Conservation (phyloP, 768 basidiomycete genomes). For the Sarcodon aspratus region DNA sequence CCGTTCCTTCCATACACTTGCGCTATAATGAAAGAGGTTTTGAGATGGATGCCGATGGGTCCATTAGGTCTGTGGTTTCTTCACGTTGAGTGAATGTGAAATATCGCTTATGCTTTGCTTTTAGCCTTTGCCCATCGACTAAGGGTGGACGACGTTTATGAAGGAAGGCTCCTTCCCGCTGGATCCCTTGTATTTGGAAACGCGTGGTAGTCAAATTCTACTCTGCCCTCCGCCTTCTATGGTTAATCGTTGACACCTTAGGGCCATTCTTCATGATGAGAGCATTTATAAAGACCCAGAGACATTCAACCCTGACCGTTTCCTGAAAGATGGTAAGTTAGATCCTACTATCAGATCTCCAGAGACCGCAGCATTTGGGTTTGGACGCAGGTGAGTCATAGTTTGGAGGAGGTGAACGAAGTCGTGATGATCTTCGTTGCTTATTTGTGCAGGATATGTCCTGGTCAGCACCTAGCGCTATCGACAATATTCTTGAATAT, state of each 20-base stretch:
- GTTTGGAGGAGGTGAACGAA: background rate
- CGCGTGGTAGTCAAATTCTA: conserved; percentile 8
- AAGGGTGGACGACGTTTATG: conserved; percentile 55
- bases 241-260: background rate
- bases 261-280: conserved; percentile 2
- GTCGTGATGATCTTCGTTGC: background rate
- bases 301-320: conserved; percentile 2
- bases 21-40: conserved; percentile 12
- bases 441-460: conserved; percentile 6
- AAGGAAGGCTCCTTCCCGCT: conserved; percentile 46
- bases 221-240: background rate
- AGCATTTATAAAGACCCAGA: conserved; percentile 1
- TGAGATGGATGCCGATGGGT: conserved; percentile 12
- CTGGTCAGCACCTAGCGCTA: conserved; percentile 6
- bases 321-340: conserved; percentile 3
- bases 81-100: background rate
- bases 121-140: conserved; percentile 52
- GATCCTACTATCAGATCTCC: conserved; percentile 3
- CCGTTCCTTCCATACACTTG: conserved; percentile 12
- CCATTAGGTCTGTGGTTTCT: conserved; percentile 5
- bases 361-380: conserved; percentile 2
- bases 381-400: conserved; percentile 5
- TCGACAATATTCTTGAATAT: conserved; percentile 3
- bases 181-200: conserved; percentile 39
- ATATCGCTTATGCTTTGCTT: background rate